phyloP scores from a whole-genome alignment of 2,329 filamentous ascomycete species.

The Aspergillus ustus region DNA sequence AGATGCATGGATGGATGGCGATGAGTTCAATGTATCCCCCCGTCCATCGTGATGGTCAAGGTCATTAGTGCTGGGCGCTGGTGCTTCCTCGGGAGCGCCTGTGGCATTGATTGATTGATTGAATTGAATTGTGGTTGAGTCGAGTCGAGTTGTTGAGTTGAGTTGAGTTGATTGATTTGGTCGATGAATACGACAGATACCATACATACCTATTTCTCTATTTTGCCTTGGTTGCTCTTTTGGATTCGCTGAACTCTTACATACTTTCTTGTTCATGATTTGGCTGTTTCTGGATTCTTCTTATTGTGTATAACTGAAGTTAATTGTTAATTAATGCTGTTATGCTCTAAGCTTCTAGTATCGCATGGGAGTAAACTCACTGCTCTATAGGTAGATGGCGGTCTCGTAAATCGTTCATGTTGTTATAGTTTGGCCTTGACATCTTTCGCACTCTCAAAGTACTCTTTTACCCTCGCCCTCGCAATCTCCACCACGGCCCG shows the following conservation, averaged over 20 bases:
- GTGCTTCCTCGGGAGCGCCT: neutral
- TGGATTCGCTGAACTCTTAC: slow-evolving; percentile 7
- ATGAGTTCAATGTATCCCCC: neutral
- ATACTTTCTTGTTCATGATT: slow-evolving; percentile 4
- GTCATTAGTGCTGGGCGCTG: neutral
- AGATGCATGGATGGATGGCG: neutral
- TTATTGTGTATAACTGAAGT: slow-evolving; percentile 19
- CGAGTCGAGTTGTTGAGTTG: slow-evolving; percentile 1
- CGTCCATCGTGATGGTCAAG: neutral
- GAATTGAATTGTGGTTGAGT: neutral
- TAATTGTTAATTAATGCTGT: slow-evolving; percentile 12
- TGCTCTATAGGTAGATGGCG: neutral
- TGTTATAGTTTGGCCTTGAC: slow-evolving; percentile 50
- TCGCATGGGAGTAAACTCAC: neutral
- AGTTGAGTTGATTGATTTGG: slow-evolving; percentile 5
- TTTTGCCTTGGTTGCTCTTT: neutral
- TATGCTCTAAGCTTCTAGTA: neutral
- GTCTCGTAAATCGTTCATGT: neutral
- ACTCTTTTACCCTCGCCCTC: slow-evolving; percentile 71
- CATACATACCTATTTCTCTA: neutral
- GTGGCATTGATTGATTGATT: slow-evolving; percentile 7
- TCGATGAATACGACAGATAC: slow-evolving; percentile 19
- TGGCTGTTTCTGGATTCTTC: slow-evolving; percentile 11
- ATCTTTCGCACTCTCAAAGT: slow-evolving; percentile 60
- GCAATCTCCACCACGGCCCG: slow-evolving; percentile 73